Conservation (phyloP, 805 yeast species). For the Pichia thaimueangensis region DNA sequence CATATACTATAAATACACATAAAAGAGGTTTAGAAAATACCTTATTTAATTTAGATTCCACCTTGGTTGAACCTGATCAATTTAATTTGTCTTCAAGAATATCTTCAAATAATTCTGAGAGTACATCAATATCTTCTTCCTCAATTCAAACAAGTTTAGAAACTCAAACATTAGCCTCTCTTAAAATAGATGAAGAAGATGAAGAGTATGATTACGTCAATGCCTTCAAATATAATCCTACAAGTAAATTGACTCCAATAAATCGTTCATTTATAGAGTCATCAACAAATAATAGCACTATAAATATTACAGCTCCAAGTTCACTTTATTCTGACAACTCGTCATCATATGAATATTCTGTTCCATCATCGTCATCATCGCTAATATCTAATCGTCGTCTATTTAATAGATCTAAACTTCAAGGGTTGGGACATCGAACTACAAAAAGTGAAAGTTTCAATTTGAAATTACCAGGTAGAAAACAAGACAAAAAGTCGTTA, state of each 20-base stretch:
- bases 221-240: too few species aligned
- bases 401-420: constrained; percentile 6
- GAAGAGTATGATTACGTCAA: not conserved
- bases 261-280: too few species aligned
- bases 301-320: too few species aligned
- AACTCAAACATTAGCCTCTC: not conserved
- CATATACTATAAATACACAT: constrained; percentile 2
- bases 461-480: constrained; percentile 5
- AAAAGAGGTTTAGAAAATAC: constrained; percentile 10
- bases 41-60: constrained; percentile 12
- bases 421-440: constrained; percentile 11
- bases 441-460: constrained; percentile 13
- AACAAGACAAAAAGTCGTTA: constrained; percentile 1
- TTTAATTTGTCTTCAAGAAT: not conserved
- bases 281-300: too few species aligned
- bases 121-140: not conserved
- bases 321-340: too few species aligned
- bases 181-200: constrained; percentile 4
- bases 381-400: constrained; percentile 2
- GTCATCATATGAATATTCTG: too few species aligned
- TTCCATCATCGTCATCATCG: not conserved
- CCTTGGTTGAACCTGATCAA: constrained; percentile 8
- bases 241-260: too few species aligned
- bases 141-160: not conserved
- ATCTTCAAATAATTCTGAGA: constrained; percentile 5